Evolutionary conservation across 495 filamentous ascomycete genomes (phyloP).

Genomic region (Parathielavia appendiculata): DNA sequence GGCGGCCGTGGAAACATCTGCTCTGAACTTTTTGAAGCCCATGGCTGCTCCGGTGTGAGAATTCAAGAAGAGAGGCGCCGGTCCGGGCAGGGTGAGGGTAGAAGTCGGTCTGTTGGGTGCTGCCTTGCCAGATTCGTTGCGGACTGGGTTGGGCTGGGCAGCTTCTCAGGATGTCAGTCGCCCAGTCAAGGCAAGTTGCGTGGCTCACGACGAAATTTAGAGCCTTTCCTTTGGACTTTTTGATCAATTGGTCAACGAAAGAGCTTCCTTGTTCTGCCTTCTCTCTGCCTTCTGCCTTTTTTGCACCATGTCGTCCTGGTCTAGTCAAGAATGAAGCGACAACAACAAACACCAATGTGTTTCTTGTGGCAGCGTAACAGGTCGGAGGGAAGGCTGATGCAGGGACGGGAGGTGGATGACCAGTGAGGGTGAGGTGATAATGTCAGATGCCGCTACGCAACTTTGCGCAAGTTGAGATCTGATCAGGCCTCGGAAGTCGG

Average conservation of each 20-base stretch:
- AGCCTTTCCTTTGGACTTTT: background rate
- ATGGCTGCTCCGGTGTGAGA: conserved; percentile 13
- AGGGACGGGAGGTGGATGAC: background rate
- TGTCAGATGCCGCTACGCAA: too few relatives aligned
- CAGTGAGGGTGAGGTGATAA: background rate
- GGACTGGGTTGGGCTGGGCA: background rate
- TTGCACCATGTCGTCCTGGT: too few relatives aligned
- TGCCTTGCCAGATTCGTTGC: background rate
- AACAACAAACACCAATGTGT: too few relatives aligned
- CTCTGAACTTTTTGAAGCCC: conserved; percentile 33
- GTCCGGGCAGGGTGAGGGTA: background rate
- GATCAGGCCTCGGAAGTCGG: too few relatives aligned
- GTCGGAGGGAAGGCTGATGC: too few relatives aligned
- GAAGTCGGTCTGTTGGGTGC: background rate
- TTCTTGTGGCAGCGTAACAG: background rate
- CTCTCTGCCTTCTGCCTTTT: background rate
- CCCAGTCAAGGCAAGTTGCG: background rate
- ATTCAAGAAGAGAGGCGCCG: background rate
- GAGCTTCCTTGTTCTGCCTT: background rate
- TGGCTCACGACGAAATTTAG: background rate
- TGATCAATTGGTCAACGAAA: background rate
- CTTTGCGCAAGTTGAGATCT: too few relatives aligned
- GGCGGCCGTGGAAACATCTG: conserved; percentile 29
- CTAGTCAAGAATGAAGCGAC: too few relatives aligned
- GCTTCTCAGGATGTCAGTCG: background rate